Conservation (phyloP, 2,329 filamentous ascomycete species). For the Botryotinia globosa region DNA sequence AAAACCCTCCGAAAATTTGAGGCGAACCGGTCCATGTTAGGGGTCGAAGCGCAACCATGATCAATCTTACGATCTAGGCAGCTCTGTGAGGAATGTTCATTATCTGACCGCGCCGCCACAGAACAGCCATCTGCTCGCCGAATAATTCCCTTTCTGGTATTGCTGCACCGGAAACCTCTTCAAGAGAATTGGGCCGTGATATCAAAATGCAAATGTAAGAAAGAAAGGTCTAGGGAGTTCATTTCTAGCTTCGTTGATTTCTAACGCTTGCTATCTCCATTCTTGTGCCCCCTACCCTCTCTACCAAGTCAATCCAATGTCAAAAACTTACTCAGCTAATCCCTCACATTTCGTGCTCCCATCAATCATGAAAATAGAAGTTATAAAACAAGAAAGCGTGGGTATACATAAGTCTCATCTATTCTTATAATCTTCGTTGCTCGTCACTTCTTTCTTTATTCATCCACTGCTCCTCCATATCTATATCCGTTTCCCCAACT, state of each 20-base stretch:
- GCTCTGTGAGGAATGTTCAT: background rate
- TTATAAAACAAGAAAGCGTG: slow-evolving; percentile 18
- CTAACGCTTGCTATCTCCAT: background rate
- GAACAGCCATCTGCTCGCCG: background rate
- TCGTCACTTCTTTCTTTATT: slow-evolving; percentile 15
- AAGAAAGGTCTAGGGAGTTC: background rate
- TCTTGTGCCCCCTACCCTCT: background rate
- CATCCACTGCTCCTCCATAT: slow-evolving; percentile 17
- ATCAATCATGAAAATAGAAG: slow-evolving; percentile 1
- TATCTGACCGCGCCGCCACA: background rate
- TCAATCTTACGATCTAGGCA: background rate
- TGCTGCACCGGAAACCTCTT: background rate
- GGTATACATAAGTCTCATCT: slow-evolving; percentile 22
- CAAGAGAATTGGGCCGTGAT: background rate
- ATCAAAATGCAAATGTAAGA: background rate
- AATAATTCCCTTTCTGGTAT: background rate
- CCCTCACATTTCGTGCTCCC: background rate
- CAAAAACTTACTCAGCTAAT: background rate
- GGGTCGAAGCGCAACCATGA: background rate
- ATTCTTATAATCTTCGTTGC: slow-evolving; percentile 19
- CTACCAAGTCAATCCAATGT: slow-evolving; percentile 1
- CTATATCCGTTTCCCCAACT: background rate
- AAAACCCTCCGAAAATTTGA: background rate
- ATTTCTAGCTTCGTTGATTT: background rate
- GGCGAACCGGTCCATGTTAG: background rate